Base-by-base conservation (phyloP, 768 basidiomycete genomes). In the Gymnopilus junonius region DNA sequence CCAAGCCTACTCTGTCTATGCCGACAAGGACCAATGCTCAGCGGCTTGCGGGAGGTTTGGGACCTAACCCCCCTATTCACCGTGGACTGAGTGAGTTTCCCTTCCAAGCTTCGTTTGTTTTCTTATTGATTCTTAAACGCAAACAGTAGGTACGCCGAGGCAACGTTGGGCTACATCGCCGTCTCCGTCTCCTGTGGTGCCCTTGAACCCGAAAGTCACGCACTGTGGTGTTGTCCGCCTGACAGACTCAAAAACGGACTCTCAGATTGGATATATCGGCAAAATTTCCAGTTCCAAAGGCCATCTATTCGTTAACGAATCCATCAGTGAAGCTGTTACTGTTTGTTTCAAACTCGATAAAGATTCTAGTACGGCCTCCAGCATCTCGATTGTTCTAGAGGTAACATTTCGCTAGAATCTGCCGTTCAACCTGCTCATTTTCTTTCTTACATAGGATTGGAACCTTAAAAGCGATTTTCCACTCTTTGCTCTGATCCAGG, bases 401-500 rank as follows among this genome's bases (percentile, higher is more conserved):
- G 65, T 66, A 23, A 58, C 55, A 12, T 42, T n/a, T 2, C 1
- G 17, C 20, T 21, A 14, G n/a, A 12, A 5, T 4, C 20, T 37
- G 1, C 23, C 25, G 10, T 4, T 29, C 8, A 4, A 32, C 21
- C 5, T 21, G 23, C 56, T 57, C 8, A 31, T n/a, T 23, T 43
- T 15, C 43, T 2, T 42, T 7, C n/a, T 12, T 12, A 35, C 10
- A 29, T 39, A 35, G 58, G 55, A 63, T 23, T 66, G 61, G 65
- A 51, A 53, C 29, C 42, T 42, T 20, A 35, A 14, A 14, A 45
- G 34, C 5, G 56, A 56, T 17, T 64, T 64, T 51, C 65, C 66
- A 29, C 60, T 69, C 14, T 58, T 69, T 11, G 68, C 61, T 2
- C 50, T 67, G 34, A 51, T 69, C 20, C 62, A 67, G 46, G 61